phyloP scores from a whole-genome alignment of 2,329 filamentous ascomycete genomes.

The Alternaria alternata region DNA sequence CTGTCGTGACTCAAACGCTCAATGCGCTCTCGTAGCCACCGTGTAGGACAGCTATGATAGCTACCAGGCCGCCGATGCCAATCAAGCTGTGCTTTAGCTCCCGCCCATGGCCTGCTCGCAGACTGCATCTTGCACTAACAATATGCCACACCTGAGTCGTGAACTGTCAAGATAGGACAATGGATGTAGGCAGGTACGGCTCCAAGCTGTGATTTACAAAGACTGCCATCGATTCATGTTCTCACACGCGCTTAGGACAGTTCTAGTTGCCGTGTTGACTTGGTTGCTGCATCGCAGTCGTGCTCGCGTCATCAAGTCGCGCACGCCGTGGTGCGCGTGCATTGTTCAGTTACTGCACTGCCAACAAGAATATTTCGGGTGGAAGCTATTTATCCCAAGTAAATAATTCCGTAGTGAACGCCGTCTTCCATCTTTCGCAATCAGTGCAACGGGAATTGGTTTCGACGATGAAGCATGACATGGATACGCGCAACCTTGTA shows the following conservation, averaged over 20 bases:
- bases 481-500: conserved; percentile 14
- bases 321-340: not conserved
- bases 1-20: conserved; percentile 10
- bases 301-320: conserved; percentile 6
- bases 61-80: not conserved
- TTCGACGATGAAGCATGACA: conserved; percentile 4
- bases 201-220: not conserved
- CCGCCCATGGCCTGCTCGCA: conserved; percentile 19
- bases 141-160: not conserved
- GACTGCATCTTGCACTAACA: conserved; percentile 4
- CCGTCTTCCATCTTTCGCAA: not conserved
- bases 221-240: no score
- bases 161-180: not conserved
- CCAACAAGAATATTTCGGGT: not conserved
- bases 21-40: not conserved
- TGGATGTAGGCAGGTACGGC: conserved; percentile 1
- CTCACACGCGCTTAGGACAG: not conserved
- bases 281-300: not conserved
- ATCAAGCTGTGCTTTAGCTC: conserved; percentile 27
- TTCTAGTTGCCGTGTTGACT: not conserved
- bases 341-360: not conserved
- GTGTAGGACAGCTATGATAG: conserved; percentile 10
- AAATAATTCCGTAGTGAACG: not conserved
- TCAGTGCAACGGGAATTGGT: not conserved
- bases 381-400: not conserved